phyloP scores from a whole-genome alignment of 2,329 filamentous ascomycete genomes.

The Alternaria longipes region DNA sequence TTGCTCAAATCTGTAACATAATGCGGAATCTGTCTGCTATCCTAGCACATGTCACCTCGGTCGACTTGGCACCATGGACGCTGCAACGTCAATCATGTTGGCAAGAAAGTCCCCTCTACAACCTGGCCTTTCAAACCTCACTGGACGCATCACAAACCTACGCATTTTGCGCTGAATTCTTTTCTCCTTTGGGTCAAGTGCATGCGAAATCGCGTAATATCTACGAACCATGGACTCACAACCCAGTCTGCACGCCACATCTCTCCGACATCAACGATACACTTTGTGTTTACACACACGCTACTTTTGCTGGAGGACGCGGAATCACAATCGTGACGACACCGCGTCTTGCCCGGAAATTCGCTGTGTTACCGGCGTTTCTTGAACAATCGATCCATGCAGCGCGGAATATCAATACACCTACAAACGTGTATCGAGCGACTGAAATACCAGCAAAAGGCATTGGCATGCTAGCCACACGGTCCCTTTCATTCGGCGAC shows the following conservation, averaged over 20 bases:
- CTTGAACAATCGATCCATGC: constrained; percentile 18
- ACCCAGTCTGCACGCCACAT: constrained; percentile 36
- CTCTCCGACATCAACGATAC: constrained; percentile 32
- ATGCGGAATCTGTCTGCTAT: constrained; percentile 1
- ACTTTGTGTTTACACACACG: constrained; percentile 45
- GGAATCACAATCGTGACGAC: constrained; percentile 50
- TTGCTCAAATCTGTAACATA: background rate
- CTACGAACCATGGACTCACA: constrained; percentile 37
- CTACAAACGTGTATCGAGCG: constrained; percentile 29
- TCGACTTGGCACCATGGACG: background rate
- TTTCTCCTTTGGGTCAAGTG: fast-evolving
- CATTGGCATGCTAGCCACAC: constrained; percentile 42
- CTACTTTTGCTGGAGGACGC: constrained; percentile 37
- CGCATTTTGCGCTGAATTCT: background rate
- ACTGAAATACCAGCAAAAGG: constrained; percentile 41
- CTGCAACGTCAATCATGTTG: constrained; percentile 36
- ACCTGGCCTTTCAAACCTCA: constrained; percentile 24
- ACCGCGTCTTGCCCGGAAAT: constrained; percentile 33
- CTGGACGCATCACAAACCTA: constrained; percentile 18
- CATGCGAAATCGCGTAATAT: background rate
- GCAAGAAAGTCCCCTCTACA: constrained; percentile 30
- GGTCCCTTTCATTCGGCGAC: constrained; percentile 32
- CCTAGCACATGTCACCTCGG: background rate
- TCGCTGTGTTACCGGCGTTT: constrained; percentile 38
- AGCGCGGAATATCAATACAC: constrained; percentile 30